phyloP scores from a whole-genome alignment of 495 filamentous ascomycete species.

The Penicillium longicatenatum region DNA sequence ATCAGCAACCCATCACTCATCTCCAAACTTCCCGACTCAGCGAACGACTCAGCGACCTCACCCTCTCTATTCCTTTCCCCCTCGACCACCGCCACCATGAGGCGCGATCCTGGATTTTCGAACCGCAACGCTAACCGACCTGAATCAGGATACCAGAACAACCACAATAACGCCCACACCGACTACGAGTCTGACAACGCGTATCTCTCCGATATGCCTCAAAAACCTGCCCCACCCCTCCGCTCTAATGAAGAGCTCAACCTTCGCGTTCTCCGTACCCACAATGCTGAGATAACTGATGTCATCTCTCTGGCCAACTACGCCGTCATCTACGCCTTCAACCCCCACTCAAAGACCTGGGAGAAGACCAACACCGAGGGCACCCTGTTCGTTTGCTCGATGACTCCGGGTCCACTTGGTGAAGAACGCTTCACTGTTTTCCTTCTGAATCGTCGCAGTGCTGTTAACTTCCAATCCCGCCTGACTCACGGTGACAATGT shows the following conservation, averaged over 20 bases:
- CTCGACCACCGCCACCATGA: too few species aligned
- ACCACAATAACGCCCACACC: slow-evolving; percentile 32
- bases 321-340: slow-evolving; percentile 77
- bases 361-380: slow-evolving; percentile 79
- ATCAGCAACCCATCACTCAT: background rate
- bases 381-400: slow-evolving; percentile 77
- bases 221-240: slow-evolving; percentile 44
- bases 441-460: slow-evolving; percentile 60
- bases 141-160: slow-evolving; percentile 1
- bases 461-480: slow-evolving; percentile 59
- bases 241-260: slow-evolving; percentile 82
- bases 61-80: background rate
- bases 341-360: slow-evolving; percentile 62
- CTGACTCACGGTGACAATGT: slow-evolving; percentile 56
- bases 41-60: background rate
- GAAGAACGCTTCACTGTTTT: slow-evolving; percentile 60
- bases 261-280: slow-evolving; percentile 72
- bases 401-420: slow-evolving; percentile 43
- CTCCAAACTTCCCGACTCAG: background rate
- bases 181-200: slow-evolving; percentile 68
- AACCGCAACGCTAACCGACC: too few species aligned
- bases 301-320: slow-evolving; percentile 78
- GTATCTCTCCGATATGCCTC: slow-evolving; percentile 43
- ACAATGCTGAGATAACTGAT: slow-evolving; percentile 64
- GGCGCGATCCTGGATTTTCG: too few species aligned